These are phyloP conservation scores for Rhizopus arrhizus DNA, from an alignment of 371 early-diverging fungal species.

Conservation along the genomic window DNA sequence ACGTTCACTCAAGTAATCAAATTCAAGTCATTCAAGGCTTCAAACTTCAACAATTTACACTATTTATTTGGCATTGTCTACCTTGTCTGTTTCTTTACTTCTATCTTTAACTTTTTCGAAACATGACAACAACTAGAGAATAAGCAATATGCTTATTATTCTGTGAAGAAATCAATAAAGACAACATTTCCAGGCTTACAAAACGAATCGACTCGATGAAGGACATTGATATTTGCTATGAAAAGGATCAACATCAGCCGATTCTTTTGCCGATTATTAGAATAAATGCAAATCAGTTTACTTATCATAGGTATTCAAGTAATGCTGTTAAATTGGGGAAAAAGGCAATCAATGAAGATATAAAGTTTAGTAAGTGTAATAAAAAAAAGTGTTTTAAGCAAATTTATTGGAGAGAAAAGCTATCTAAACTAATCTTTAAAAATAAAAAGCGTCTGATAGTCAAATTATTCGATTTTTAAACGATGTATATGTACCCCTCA, in stretches of 20 bases:
- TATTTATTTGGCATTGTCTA: constrained; percentile 16
- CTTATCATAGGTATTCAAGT: constrained; percentile 7
- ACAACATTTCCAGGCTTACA: constrained; percentile 10
- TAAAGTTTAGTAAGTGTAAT: constrained; percentile 14
- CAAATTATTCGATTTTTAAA: constrained; percentile 15
- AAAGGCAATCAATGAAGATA: constrained; percentile 7
- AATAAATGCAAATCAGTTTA: constrained; percentile 15
- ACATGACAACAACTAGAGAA: constrained; percentile 11
- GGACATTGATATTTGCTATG: constrained; percentile 10
- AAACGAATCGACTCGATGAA: constrained; percentile 12
- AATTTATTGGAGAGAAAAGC: constrained; percentile 20
- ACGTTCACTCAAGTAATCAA: too few relatives aligned
- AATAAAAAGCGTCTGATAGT: constrained; percentile 15
- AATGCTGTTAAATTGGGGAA: background rate
- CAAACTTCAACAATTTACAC: too few relatives aligned
- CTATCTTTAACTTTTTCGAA: constrained; percentile 13
- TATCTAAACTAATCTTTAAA: constrained; percentile 19
- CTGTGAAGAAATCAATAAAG: constrained; percentile 14
- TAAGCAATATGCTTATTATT: constrained; percentile 14
- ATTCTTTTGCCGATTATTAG: constrained; percentile 12
- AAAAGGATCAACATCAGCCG: constrained; percentile 8
- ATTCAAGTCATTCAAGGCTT: too few relatives aligned
- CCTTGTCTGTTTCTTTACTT: constrained; percentile 2
- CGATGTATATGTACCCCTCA: constrained; percentile 1
- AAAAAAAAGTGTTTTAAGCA: constrained; percentile 13